phyloP scores from a whole-genome alignment of 352 stramenopile species.

The Globisporangium nunn region DNA sequence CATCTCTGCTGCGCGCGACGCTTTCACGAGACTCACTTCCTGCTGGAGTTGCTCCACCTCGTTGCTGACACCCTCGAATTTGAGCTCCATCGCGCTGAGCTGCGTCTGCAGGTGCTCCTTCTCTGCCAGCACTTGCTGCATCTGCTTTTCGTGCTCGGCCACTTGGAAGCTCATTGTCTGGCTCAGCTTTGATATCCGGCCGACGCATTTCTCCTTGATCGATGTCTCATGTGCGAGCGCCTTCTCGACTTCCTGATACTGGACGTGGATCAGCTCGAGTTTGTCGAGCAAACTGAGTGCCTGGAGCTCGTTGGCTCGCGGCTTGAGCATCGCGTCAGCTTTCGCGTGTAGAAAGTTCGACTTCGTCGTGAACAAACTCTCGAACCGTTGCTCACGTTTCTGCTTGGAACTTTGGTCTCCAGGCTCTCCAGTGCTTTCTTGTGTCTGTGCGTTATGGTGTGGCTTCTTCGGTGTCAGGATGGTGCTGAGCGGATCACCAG shows the following conservation, averaged over 20 bases:
- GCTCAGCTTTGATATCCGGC: constrained; percentile 59
- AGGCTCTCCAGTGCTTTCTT: no score
- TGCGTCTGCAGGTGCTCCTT: constrained; percentile 28
- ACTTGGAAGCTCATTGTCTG: constrained; percentile 65
- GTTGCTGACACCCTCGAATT: constrained; percentile 34
- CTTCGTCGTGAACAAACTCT: constrained; percentile 7
- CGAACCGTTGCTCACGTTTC: neutral
- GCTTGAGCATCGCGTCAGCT: constrained; percentile 29
- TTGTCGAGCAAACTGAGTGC: constrained; percentile 40
- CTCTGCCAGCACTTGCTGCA: constrained; percentile 31
- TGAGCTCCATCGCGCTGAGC: constrained; percentile 28
- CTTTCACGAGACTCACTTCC: constrained; percentile 35
- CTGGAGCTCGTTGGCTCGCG: constrained; percentile 12
- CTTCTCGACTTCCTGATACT: constrained; percentile 27
- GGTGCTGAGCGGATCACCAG: neutral
- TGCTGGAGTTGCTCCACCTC: constrained; percentile 39
- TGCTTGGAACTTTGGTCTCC: no score
- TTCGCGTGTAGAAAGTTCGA: constrained; percentile 19
- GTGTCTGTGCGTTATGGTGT: no score
- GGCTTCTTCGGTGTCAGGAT: neutral
- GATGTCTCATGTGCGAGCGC: constrained; percentile 33
- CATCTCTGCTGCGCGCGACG: neutral
- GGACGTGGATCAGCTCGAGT: constrained; percentile 25
- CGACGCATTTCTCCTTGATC: constrained; percentile 65
- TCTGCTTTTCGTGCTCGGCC: constrained; percentile 50